These are phyloP conservation scores for Xerocomellus intermedius DNA, from an alignment of 768 basidiomycete species.

Conservation along the genomic window DNA sequence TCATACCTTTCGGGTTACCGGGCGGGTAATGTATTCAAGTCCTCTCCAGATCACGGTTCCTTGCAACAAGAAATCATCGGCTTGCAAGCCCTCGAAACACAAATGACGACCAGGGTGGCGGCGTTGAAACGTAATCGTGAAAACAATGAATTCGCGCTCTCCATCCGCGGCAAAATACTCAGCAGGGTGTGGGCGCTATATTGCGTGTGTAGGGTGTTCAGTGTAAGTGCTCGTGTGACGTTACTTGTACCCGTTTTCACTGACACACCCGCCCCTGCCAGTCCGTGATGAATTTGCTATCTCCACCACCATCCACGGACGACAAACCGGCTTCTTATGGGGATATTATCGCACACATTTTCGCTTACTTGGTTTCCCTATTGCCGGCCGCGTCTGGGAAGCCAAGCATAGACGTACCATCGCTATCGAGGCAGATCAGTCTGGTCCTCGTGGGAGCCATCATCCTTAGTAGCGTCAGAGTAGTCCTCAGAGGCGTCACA, in stretches of 20 bases:
- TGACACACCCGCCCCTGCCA: constrained; percentile 21
- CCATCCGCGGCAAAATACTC: constrained; percentile 53
- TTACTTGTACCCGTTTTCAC: constrained; percentile 4
- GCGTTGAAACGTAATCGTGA: constrained; percentile 49
- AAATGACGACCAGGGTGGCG: constrained; percentile 61
- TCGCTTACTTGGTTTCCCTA: constrained; percentile 41
- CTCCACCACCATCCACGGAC: constrained; percentile 32
- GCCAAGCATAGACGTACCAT: constrained; percentile 34
- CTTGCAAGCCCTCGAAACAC: constrained; percentile 62
- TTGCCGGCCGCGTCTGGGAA: constrained; percentile 34
- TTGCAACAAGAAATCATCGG: constrained; percentile 59
- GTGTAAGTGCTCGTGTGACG: constrained; percentile 41
- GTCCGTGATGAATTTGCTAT: constrained; percentile 36
- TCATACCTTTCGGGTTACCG: constrained; percentile 1
- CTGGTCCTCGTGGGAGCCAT: constrained; percentile 73
- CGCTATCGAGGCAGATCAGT: constrained; percentile 56
- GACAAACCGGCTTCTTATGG: constrained; percentile 43
- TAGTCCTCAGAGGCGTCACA: constrained; percentile 67
- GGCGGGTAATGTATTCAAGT: neutral
- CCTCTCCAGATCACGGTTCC: constrained; percentile 34
- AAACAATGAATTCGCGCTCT: constrained; percentile 47
- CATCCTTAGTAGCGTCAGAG: constrained; percentile 68
- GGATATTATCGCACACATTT: constrained; percentile 40
- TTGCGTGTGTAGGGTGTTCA: constrained; percentile 60
- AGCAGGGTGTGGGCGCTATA: constrained; percentile 62